Evolutionary conservation across 768 basidiomycete species (phyloP), one percentile per base, ranked within the genome.

Genomic region (Pisolithus marmoratus): DNA sequence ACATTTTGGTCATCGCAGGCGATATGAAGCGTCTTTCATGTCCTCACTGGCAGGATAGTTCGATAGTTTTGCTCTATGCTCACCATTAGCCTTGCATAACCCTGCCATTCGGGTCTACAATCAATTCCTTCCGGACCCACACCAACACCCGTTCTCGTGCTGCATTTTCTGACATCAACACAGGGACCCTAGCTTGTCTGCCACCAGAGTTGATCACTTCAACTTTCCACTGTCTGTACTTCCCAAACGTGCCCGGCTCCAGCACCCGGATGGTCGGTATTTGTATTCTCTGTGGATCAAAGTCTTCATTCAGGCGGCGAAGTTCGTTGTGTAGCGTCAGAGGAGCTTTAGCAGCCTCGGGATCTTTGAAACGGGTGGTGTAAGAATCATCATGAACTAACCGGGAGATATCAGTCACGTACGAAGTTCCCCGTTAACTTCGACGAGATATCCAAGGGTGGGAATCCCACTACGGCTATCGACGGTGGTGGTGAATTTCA

Each of bases 401-500:
- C 20, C 12, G 19, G 37, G 24, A n/a, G 36, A 15, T 19, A n/a
- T 12, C 48, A 23, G 23, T 40, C 3, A 38, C 49, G 23, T 38
- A 52, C 49, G 37, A 23, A 52, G 46, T 5, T 49, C 38, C 22
- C 54, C 61, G 37, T 54, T 41, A 5, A 51, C 40, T 48, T 56
- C 56, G 23, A 63, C 48, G 24, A 34, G 54, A 44, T 41, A 41
- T 8, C 40, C 40, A 11, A 41, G 40, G 4, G 22, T 20, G 8
- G 38, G 47, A 61, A 3, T 48, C 36, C 38, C 47, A 9, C 52
- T 55, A 2, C 54, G 34, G 34, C 34, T 40, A 11, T 63, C 63
- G 19, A 55, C 15, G n/a, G 60, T 46, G 19, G 51, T 48, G 4
- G 60, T 55, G 12, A 60, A 52, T 36, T 63, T 58, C 0, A 45